Evolutionary conservation across 148 eudicot genomes (phyloP).

Genomic region (Persicaria tinctoria): DNA sequence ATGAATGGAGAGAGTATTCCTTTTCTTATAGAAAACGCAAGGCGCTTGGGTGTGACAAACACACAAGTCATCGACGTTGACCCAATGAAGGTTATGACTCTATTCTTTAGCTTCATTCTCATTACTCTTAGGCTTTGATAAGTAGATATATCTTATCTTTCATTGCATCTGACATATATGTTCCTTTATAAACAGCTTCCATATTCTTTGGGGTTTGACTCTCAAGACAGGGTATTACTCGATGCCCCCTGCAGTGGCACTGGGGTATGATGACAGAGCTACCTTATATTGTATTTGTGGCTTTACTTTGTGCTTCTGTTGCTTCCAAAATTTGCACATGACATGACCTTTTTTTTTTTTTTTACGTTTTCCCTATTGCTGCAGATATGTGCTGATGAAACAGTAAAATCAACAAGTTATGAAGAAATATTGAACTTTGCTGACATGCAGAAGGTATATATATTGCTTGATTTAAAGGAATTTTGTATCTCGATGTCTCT

Average conservation of each 20-base stretch:
- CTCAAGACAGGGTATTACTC: constrained; percentile 72
- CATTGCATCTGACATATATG: neutral
- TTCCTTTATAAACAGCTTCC: constrained; percentile 46
- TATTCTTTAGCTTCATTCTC: neutral
- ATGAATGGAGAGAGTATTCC: constrained; percentile 76
- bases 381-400: constrained; percentile 91
- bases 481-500: neutral
- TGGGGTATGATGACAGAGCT: constrained; percentile 43
- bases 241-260: constrained; percentile 99
- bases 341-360: too few relatives aligned
- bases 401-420: constrained; percentile 65
- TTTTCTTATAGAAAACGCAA: constrained; percentile 72
- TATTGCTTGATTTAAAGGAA: neutral
- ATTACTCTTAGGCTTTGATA: neutral
- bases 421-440: constrained; percentile 66
- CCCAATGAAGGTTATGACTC: constrained; percentile 64
- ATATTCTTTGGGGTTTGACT: constrained; percentile 66
- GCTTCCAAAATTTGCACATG: too few relatives aligned
- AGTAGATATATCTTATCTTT: neutral
- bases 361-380: neutral
- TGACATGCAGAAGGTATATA: constrained; percentile 65
- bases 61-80: constrained; percentile 74
- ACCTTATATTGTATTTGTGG: too few relatives aligned
- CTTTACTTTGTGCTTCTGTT: neutral
- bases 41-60: constrained; percentile 95